Evolutionary conservation across 768 basidiomycete genomes (phyloP).

Genomic region (Suillus plorans): DNA sequence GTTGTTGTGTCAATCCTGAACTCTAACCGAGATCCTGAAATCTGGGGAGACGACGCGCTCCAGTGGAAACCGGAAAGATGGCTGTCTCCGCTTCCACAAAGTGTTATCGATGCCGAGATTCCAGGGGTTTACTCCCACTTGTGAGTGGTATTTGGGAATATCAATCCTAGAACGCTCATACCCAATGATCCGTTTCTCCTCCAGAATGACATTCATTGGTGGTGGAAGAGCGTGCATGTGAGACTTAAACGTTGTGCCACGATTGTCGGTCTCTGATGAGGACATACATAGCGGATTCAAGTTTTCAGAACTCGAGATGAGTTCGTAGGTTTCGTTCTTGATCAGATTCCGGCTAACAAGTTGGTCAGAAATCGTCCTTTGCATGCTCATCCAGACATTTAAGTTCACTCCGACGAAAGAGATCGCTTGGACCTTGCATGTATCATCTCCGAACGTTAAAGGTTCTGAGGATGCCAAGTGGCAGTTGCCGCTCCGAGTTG

Average conservation of each 20-base stretch:
- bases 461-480: not conserved
- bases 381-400: constrained; percentile 5
- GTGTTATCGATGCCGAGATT: constrained; percentile 36
- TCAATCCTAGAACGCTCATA: not conserved
- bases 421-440: constrained; percentile 9
- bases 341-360: not conserved
- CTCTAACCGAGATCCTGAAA: constrained; percentile 38
- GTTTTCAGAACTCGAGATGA: constrained; percentile 52
- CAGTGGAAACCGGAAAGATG: constrained; percentile 56
- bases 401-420: constrained; percentile 11
- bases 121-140: constrained; percentile 47
- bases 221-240: constrained; percentile 49
- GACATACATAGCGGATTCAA: constrained; percentile 33
- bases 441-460: constrained; percentile 12
- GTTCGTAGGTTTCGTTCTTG: constrained; percentile 26
- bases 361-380: constrained; percentile 7
- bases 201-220: constrained; percentile 49
- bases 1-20: constrained; percentile 37
- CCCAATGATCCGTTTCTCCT: not conserved
- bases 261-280: constrained; percentile 30
- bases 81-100: constrained; percentile 39
- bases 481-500: constrained; percentile 8
- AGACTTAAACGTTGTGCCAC: constrained; percentile 36
- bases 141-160: constrained; percentile 24
- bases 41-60: constrained; percentile 49